Evolutionary conservation across 768 basidiomycete genomes (phyloP).

Genomic region (Hemileccinum rubropunctum): DNA sequence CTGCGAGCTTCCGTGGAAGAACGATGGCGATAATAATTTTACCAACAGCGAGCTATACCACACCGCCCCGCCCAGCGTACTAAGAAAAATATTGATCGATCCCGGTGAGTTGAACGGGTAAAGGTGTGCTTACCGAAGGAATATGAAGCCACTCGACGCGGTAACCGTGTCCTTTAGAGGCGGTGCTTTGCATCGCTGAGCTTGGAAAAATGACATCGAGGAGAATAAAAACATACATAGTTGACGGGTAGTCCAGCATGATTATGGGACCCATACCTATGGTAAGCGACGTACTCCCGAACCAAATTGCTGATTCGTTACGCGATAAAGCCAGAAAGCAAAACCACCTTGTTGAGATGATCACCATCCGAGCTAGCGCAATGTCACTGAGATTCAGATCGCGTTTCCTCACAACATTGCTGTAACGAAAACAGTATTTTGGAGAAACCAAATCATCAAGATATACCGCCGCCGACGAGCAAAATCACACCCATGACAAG

Average conservation of each 20-base stretch:
- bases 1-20: slow-evolving; percentile 32
- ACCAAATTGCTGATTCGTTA: slow-evolving; percentile 66
- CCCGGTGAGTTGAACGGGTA: not conserved
- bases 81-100: slow-evolving; percentile 17
- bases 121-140: slow-evolving; percentile 49
- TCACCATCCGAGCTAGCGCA: slow-evolving; percentile 4
- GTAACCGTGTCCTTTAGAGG: slow-evolving; percentile 84
- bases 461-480: slow-evolving; percentile 51
- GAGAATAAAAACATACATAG: slow-evolving; percentile 34
- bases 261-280: slow-evolving; percentile 74
- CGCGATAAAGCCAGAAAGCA: not conserved
- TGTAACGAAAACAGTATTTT: slow-evolving; percentile 59
- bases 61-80: slow-evolving; percentile 70
- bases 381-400: too few species aligned
- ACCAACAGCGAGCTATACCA: slow-evolving; percentile 68
- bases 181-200: slow-evolving; percentile 40
- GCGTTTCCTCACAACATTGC: slow-evolving; percentile 26
- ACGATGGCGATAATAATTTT: slow-evolving; percentile 67
- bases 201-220: not conserved
- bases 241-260: slow-evolving; percentile 57
- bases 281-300: slow-evolving; percentile 53
- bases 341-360: slow-evolving; percentile 67
- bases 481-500: slow-evolving; percentile 52
- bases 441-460: slow-evolving; percentile 57
- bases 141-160: slow-evolving; percentile 66